Evolutionary conservation across 768 basidiomycete genomes (phyloP).

Genomic region (Hygrophorus pudorinus): DNA sequence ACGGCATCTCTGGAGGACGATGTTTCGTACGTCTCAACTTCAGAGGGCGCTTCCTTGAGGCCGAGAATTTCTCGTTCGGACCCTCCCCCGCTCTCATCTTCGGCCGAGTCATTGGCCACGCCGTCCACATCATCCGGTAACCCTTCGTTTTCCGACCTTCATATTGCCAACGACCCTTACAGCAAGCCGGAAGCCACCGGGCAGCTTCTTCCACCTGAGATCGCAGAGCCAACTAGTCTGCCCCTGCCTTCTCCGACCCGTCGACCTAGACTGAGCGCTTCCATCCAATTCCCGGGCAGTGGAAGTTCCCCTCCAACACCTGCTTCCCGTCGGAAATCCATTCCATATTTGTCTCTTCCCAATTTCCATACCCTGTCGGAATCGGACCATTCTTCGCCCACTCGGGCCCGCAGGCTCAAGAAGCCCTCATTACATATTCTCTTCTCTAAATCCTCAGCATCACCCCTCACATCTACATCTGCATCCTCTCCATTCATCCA

Average conservation of each 20-base stretch:
- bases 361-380: slow-evolving; percentile 2
- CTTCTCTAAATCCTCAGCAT: slow-evolving; percentile 54
- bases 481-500: slow-evolving; percentile 19
- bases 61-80: slow-evolving; percentile 9
- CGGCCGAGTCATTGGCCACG: slow-evolving; percentile 50
- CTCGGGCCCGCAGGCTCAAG: slow-evolving; percentile 34
- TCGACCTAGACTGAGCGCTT: slow-evolving; percentile 15
- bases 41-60: slow-evolving; percentile 17
- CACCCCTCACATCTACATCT: slow-evolving; percentile 18
- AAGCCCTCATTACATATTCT: slow-evolving; percentile 63
- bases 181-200: slow-evolving; percentile 14
- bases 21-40: slow-evolving; percentile 19
- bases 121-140: slow-evolving; percentile 44
- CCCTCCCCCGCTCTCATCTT: slow-evolving; percentile 44
- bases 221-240: slow-evolving; percentile 19
- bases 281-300: slow-evolving; percentile 37
- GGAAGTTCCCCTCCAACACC: slow-evolving; percentile 20
- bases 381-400: slow-evolving; percentile 8
- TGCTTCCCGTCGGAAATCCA: slow-evolving; percentile 8
- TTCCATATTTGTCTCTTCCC: slow-evolving; percentile 7
- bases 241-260: slow-evolving; percentile 15
- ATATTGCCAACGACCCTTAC: slow-evolving; percentile 14
- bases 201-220: slow-evolving; percentile 16
- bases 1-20: slow-evolving; percentile 4
- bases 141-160: slow-evolving; percentile 29